Percentiles rank a stretch among this genome's conserved stretches.
Evolutionary conservation across 2,329 filamentous ascomycete species (phyloP).

Genomic region (Ophiostoma sp.): DNA sequence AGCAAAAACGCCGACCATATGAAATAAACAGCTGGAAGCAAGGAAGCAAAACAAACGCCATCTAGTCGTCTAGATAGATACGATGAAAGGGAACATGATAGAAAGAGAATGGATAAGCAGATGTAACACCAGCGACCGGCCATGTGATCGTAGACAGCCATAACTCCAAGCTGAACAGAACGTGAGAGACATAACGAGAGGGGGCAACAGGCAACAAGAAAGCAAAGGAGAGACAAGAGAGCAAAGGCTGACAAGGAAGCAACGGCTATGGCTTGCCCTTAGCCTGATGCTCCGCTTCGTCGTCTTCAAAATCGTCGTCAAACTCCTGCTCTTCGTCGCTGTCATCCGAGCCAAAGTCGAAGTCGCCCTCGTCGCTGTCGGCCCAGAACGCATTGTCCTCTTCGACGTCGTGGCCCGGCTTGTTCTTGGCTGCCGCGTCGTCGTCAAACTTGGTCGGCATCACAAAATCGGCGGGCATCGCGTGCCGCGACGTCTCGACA

Average conservation of each 20-base stretch:
- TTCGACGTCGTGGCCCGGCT: slow-evolving; percentile 36
- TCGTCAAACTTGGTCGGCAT: slow-evolving; percentile 73
- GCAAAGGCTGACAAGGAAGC: too few relatives aligned
- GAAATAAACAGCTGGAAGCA: not conserved
- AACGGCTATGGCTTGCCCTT: not conserved
- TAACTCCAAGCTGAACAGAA: too few relatives aligned
- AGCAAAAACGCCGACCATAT: not conserved
- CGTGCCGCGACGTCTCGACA: slow-evolving; percentile 62
- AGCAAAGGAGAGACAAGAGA: not conserved
- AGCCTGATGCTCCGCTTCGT: not conserved
- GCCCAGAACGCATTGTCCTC: slow-evolving; percentile 80
- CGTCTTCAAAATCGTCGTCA: slow-evolving; percentile 31
- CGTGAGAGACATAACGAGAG: too few relatives aligned
- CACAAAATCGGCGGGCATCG: slow-evolving; percentile 60
- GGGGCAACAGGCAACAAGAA: not conserved
- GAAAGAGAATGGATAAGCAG: not conserved
- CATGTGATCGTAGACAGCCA: too few relatives aligned
- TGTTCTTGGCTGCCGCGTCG: slow-evolving; percentile 54
- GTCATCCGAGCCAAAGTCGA: slow-evolving; percentile 70
- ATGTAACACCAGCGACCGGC: too few relatives aligned
- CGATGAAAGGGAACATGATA: not conserved
- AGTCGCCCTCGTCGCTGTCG: slow-evolving; percentile 68
- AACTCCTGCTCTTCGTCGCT: slow-evolving; percentile 51
- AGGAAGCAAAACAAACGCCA: too few relatives aligned
- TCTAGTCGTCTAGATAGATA: too few relatives aligned